Evolutionary conservation across 148 eudicot genomes (phyloP).

Genomic region (Camellia sinensis): DNA sequence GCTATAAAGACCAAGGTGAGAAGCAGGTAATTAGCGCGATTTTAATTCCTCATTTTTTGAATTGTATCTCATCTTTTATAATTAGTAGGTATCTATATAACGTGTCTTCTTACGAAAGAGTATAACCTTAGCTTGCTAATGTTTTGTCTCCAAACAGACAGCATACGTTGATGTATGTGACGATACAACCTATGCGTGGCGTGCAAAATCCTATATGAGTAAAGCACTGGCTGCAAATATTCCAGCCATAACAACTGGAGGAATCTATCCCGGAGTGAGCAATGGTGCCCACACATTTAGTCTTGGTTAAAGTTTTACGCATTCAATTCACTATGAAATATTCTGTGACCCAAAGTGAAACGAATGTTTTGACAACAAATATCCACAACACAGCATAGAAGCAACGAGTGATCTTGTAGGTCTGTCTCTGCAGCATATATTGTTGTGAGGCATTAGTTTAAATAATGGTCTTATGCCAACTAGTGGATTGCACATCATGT

Average conservation of each 20-base stretch:
- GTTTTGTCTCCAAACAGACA: constrained; percentile 48
- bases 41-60: constrained; percentile 9
- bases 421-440: neutral
- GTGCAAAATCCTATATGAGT: constrained; percentile 77
- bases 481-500: neutral
- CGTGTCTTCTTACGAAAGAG: neutral
- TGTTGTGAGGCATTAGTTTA: neutral
- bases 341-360: neutral
- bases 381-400: neutral
- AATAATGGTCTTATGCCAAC: neutral
- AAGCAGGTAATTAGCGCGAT: constrained; percentile 49
- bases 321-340: neutral
- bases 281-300: constrained; percentile 50
- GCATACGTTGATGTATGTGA: constrained; percentile 96
- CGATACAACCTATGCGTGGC: constrained; percentile 73
- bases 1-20: constrained; percentile 98
- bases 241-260: constrained; percentile 92
- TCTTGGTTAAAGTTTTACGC: neutral
- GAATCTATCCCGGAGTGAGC: constrained; percentile 99
- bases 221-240: constrained; percentile 71
- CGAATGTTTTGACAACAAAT: neutral
- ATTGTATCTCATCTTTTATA: neutral
- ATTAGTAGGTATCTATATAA: neutral
- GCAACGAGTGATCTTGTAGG: neutral
- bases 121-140: neutral